Evolutionary conservation across 768 basidiomycete genomes (phyloP).

Genomic region (Dacryopinax primogenitus): DNA sequence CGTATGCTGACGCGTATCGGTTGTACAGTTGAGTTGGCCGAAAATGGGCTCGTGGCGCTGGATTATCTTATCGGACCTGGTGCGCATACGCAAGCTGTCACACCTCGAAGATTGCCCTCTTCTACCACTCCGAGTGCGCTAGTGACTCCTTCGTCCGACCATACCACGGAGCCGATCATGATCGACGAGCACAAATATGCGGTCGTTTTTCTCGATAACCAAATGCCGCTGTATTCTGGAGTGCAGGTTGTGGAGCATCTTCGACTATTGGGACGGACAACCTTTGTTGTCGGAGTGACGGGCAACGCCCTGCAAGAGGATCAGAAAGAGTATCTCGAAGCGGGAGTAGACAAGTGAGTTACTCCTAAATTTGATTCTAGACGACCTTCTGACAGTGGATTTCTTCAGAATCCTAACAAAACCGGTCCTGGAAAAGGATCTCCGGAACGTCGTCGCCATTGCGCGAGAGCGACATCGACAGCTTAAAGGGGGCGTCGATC

Average conservation of each 20-base stretch:
- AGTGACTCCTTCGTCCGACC: slow-evolving; percentile 1
- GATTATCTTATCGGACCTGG: slow-evolving; percentile 42
- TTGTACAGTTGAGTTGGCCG: slow-evolving; percentile 22
- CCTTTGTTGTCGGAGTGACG: slow-evolving; percentile 48
- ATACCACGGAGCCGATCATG: not conserved
- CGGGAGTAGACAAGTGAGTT: slow-evolving; percentile 46
- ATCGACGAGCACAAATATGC: slow-evolving; percentile 25
- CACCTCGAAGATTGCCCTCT: not conserved
- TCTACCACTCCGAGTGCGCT: not conserved
- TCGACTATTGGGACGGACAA: slow-evolving; percentile 47
- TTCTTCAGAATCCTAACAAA: slow-evolving; percentile 56
- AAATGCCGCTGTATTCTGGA: slow-evolving; percentile 61
- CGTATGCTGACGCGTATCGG: slow-evolving; percentile 25
- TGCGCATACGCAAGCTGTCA: slow-evolving; percentile 10
- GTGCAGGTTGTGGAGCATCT: slow-evolving; percentile 54
- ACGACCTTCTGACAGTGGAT: not conserved
- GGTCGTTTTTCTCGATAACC: slow-evolving; percentile 52
- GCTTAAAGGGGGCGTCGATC: not conserved
- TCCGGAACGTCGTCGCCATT: slow-evolving; percentile 13
- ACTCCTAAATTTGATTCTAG: not conserved
- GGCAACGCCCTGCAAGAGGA: slow-evolving; percentile 45
- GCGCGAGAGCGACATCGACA: slow-evolving; percentile 8
- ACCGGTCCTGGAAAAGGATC: slow-evolving; percentile 40
- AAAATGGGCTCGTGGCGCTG: slow-evolving; percentile 23
- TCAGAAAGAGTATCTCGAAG: slow-evolving; percentile 61